Conservation (phyloP, 495 filamentous ascomycete species). For the Entonaema liquescens region DNA sequence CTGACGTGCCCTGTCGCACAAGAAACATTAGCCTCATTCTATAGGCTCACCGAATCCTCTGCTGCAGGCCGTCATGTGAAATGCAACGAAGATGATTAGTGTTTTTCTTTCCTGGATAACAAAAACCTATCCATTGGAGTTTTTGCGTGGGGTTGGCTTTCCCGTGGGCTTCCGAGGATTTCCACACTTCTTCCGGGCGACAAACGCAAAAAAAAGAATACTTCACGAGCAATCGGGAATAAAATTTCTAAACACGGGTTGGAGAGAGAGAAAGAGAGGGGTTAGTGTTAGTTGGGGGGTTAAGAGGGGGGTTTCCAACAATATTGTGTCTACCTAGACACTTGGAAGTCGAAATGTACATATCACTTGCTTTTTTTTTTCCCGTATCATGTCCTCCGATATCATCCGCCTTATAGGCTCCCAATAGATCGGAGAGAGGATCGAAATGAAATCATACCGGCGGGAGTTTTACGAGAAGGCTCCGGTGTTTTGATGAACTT, state of each 20-base stretch:
- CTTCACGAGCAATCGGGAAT: conserved; percentile 37
- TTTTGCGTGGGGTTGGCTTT: conserved; percentile 17
- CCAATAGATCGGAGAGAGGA: conserved; percentile 7
- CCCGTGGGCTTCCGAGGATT: conserved; percentile 16
- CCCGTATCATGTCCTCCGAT: conserved; percentile 11
- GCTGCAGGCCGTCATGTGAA: conserved; percentile 16
- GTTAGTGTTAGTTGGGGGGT: background rate
- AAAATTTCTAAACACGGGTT: conserved; percentile 6
- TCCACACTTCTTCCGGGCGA: conserved; percentile 19
- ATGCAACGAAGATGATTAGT: conserved; percentile 3
- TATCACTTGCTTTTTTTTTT: conserved; percentile 21
- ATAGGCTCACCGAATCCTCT: conserved; percentile 9
- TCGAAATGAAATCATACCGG: conserved; percentile 29
- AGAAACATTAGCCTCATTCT: background rate
- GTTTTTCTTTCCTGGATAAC: conserved; percentile 23
- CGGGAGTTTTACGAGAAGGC: conserved; percentile 19
- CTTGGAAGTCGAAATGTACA: conserved; percentile 24
- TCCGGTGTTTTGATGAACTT: conserved; percentile 29
- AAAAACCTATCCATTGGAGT: conserved; percentile 11
- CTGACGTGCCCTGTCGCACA: conserved; percentile 18
- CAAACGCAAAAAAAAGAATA: conserved; percentile 21
- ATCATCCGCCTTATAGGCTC: background rate
- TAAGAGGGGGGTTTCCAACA: background rate
- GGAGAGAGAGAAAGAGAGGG: background rate
- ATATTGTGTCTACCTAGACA: conserved; percentile 23